Evolutionary conservation across 441 rosid species (phyloP), one percentile per base, ranked within the genome.

Genomic region (Bocquillonia castaneifolia): DNA sequence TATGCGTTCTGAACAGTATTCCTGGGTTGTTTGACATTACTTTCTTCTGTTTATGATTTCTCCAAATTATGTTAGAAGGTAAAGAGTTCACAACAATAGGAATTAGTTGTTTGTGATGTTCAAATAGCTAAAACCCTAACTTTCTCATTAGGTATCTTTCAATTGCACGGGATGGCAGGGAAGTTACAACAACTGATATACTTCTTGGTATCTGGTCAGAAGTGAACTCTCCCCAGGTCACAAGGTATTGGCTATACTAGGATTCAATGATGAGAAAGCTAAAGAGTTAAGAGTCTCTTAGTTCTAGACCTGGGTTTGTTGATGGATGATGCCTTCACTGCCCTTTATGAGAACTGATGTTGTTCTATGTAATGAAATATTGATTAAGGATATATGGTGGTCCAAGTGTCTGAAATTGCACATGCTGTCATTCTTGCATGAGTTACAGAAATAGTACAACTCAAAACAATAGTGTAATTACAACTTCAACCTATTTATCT

Each of bases 151-250:
- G 8, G 18, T 36, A 25, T 77, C 44, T 62, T 57, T 68, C 23
- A 32, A 71, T 73, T 76, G 54, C 85, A 90, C 96, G 83, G 70
- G 70, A 77, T 58, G 51, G 45, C 7, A 90, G 87, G 45, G 92
- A 86, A 80, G 71, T 93, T 63, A 86, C 86, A 61, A 82, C 94
- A 48, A 81, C 73, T 39, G 81, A 87, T 80, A 61, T 87, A 71
- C n/a, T n/a, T n/a, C 86, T 90, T 0, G 96, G 92, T 44, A 78
- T 93, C 59, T 90, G 98, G 97, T 83, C 86, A 29, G 86, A 83
- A 73, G 83, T 72, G 64, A 91, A 86, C 52, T 87, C n/a, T n/a
- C 94, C 31, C 91, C 89, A 3, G 94, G 90, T 70, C 88, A 85
- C 80, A 88, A 84, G 83, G 77, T 92, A 76, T 23, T 89, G 69